Evolutionary conservation across 345 rosid genomes (phyloP).

Genomic region (Leavenworthia alabamica): DNA sequence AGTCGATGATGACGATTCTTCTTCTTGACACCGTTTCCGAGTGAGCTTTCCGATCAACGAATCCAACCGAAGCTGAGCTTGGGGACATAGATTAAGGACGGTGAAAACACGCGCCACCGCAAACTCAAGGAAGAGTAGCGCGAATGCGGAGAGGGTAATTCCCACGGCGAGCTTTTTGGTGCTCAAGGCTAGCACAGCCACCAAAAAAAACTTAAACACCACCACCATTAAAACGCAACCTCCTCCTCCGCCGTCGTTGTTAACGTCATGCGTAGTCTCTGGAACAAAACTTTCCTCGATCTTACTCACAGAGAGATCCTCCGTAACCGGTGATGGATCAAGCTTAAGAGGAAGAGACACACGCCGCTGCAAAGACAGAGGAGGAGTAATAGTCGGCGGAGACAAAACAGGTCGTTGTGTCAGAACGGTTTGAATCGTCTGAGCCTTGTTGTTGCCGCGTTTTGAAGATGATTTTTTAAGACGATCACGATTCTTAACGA

Average conservation of each 20-base stretch:
- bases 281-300: background rate
- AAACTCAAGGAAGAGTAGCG: too few relatives aligned
- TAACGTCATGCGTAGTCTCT: background rate
- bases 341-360: conserved; percentile 8
- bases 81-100: too few relatives aligned
- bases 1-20: too few relatives aligned
- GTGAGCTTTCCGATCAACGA: too few relatives aligned
- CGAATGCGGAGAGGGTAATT: too few relatives aligned
- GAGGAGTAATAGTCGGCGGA: conserved; percentile 7
- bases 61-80: too few relatives aligned
- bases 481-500: conserved; percentile 74
- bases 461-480: conserved; percentile 42
- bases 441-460: conserved; percentile 20
- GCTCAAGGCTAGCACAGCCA: too few relatives aligned
- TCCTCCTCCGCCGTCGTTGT: background rate
- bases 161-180: too few relatives aligned
- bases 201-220: conserved; percentile 39
- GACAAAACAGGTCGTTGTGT: conserved; percentile 6
- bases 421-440: conserved; percentile 9
- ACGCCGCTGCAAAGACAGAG: background rate
- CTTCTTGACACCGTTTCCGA: too few relatives aligned
- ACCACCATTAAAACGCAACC: conserved; percentile 27
- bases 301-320: background rate
- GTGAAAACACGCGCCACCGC: too few relatives aligned
- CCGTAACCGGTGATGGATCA: conserved; percentile 1